These are phyloP conservation scores for Plenodomus biglobosus DNA, from an alignment of 2,329 filamentous ascomycete species.

Conservation along the genomic window DNA sequence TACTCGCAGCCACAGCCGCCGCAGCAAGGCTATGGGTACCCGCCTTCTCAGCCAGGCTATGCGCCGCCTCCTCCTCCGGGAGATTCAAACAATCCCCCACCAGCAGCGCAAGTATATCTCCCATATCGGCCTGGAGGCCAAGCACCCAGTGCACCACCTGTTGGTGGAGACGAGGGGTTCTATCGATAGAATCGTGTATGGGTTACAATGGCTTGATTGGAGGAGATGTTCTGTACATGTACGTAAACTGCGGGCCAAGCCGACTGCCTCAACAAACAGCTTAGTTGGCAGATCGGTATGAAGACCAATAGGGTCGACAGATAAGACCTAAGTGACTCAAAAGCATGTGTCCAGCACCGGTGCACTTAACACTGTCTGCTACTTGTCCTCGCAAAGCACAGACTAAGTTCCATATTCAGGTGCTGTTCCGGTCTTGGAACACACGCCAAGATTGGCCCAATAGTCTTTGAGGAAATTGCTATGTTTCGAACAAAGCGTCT, in stretches of 20 bases:
- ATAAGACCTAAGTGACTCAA: too few species aligned
- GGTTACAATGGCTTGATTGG: neutral
- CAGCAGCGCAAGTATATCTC: conserved; percentile 29
- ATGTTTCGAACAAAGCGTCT: neutral
- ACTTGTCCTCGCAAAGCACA: neutral
- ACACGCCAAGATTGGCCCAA: neutral
- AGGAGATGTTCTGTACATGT: neutral
- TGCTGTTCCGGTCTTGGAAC: neutral
- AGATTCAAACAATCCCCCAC: conserved; percentile 25
- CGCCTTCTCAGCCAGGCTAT: conserved; percentile 36
- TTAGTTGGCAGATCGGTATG: too few species aligned
- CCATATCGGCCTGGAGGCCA: conserved; percentile 40
- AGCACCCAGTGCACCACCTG: conserved; percentile 33
- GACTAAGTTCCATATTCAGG: neutral
- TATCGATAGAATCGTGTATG: conserved; percentile 22
- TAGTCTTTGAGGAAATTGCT: neutral
- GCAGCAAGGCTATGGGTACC: conserved; percentile 34
- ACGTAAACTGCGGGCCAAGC: neutral
- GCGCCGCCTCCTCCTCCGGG: conserved; percentile 36
- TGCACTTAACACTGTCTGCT: too few species aligned
- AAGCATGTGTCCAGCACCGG: too few species aligned
- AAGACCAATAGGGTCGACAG: neutral
- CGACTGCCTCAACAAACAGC: too few species aligned
- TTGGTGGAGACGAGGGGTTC: conserved; percentile 38
- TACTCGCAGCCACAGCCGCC: conserved; percentile 31